A percentile compares a stretch with the other conserved stretches of the same genome.
These are phyloP conservation scores for Melaleuca quinquenervia DNA, from an alignment of 345 rosid species.

Conservation along the genomic window DNA sequence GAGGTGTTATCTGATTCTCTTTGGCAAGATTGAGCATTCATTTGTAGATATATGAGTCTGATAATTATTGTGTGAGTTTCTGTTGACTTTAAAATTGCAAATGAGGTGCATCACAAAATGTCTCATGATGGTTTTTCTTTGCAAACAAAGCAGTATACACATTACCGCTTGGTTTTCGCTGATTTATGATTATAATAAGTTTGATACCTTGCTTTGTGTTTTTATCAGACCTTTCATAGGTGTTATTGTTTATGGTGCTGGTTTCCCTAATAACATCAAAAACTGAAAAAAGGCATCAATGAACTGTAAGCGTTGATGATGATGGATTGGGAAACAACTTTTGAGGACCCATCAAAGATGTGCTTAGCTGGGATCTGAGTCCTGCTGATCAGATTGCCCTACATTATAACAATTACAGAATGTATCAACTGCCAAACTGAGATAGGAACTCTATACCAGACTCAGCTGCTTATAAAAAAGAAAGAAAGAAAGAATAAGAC, in stretches of 20 bases:
- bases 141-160: neutral
- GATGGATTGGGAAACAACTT: neutral
- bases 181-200: neutral
- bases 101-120: neutral
- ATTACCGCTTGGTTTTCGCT: neutral
- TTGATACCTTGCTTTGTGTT: neutral
- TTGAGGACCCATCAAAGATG: neutral
- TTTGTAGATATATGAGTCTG: neutral
- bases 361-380: neutral
- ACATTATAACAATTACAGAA: neutral
- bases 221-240: neutral
- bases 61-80: neutral
- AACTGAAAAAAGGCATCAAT: neutral
- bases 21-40: neutral
- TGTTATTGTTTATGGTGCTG: neutral
- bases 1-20: slow-evolving; percentile 53
- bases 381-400: neutral
- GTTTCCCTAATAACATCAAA: neutral
- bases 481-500: neutral
- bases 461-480: neutral
- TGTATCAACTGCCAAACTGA: neutral
- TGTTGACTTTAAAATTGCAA: neutral
- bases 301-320: neutral
- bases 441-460: neutral
- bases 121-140: neutral